These are phyloP conservation scores for Pichia cephalocereana DNA, from an alignment of 805 yeast species.

Conservation along the genomic window DNA sequence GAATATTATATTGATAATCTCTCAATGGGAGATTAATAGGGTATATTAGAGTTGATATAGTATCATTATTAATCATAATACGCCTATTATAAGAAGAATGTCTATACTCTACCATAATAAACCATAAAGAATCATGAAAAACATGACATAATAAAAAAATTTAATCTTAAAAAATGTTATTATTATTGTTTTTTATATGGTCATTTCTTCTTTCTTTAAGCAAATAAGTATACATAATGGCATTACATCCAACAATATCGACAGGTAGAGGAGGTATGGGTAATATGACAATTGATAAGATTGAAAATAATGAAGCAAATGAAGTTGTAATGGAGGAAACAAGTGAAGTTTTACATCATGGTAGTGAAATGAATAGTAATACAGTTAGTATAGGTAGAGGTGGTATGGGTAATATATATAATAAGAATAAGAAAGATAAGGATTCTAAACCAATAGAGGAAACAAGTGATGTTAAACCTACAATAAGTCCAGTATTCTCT, in stretches of 20 bases:
- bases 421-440: conserved; percentile 30
- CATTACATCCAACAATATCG: conserved; percentile 18
- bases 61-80: conserved; percentile 25
- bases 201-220: no score
- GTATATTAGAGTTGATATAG: conserved; percentile 49
- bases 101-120: no score
- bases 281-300: conserved; percentile 13
- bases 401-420: conserved; percentile 43
- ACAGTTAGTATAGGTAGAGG: conserved; percentile 49
- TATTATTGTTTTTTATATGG: no score
- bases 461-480: not conserved
- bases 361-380: not conserved
- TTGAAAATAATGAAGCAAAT: conserved; percentile 13
- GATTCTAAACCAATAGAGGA: conserved; percentile 14
- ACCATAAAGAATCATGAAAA: no score
- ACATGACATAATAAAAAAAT: no score
- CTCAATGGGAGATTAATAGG: conserved; percentile 81
- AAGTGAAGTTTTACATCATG: not conserved
- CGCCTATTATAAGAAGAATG: no score
- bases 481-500: conserved; percentile 31
- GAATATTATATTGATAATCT: conserved; percentile 83
- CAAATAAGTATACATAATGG: not conserved
- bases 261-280: conserved; percentile 31
- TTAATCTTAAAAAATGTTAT: no score
- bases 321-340: conserved; percentile 16